Evolutionary conservation across 2,329 filamentous ascomycete species (phyloP).

Genomic region (Reticulascus tulasneorum): DNA sequence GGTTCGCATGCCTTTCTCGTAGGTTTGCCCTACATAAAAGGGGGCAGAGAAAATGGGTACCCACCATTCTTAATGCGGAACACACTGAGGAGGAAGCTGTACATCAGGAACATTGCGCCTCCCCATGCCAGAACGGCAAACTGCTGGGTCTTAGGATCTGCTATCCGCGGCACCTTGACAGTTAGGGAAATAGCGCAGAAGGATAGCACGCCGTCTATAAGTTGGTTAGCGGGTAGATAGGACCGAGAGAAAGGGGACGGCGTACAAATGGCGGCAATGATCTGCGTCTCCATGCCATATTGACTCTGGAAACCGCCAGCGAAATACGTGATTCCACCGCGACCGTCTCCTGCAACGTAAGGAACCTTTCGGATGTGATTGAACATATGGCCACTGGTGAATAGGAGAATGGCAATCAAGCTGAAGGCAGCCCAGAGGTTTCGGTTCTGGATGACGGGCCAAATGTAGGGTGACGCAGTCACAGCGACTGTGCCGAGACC

Average conservation of each 20-base stretch:
- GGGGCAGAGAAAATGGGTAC: conserved; percentile 91
- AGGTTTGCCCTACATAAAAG: conserved; percentile 70
- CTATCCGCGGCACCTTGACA: conserved; percentile 86
- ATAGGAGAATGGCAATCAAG: conserved; percentile 83
- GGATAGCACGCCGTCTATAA: conserved; percentile 69
- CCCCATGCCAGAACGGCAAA: conserved; percentile 78
- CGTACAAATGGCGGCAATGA: conserved; percentile 90
- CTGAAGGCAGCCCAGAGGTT: conserved; percentile 92
- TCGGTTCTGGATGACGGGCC: conserved; percentile 81
- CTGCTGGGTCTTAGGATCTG: conserved; percentile 72
- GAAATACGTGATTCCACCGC: conserved; percentile 85
- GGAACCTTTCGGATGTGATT: conserved; percentile 97
- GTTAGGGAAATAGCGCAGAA: conserved; percentile 90
- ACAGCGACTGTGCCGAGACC: conserved; percentile 65
- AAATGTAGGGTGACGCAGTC: conserved; percentile 71
- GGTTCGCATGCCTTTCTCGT: background rate
- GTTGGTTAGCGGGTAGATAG: conserved; percentile 20
- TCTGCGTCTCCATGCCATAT: conserved; percentile 91
- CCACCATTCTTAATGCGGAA: conserved; percentile 94
- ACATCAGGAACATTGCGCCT: conserved; percentile 71
- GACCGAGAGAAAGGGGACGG: conserved; percentile 21
- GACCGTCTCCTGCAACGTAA: conserved; percentile 81
- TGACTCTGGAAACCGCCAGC: conserved; percentile 90
- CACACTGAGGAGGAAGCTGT: conserved; percentile 90
- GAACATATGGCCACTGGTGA: conserved; percentile 98